Evolutionary conservation across 257 asterid genomes (phyloP), one percentile per base, ranked within the genome.

Genomic region (Solanum clarkiae): DNA sequence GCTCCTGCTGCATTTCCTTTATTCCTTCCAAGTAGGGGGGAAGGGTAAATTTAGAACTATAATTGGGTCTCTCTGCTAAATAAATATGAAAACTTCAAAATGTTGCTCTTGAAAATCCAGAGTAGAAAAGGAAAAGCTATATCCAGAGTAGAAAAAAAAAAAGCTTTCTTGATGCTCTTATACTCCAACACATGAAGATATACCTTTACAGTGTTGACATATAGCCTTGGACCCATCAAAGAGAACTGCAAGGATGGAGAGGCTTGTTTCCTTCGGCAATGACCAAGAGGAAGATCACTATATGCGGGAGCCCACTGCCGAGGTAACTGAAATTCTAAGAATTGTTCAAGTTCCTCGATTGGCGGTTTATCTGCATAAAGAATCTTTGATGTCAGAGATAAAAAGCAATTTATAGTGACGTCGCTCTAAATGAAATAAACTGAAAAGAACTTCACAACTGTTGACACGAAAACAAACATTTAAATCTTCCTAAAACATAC

Each of bases 251-350:
- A 97, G 11, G 98, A 85, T 3, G 99, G 99, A 80, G 97, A 94
- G 10, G 95, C 79, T 87, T 92, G 94, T 77, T 92, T 96, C 91
- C 86, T 94, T 81, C 89, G 90, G 51, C 92, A 86, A 84, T 91
- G 94, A 51, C 97, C 98, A 44, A 96, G 97, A 66, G 99, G 99
- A 84, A 94, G 98, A 87, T 96, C 98, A 65, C 88, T 87, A 85
- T 88, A 95, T 22, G 97, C 95, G 13, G 99, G 99, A 10, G 99
- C 98, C 98, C 99, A 96, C 84, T 94, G 98, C 66, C 98, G 94
- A 79, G 97, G 98, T 90, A 95, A 81, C 82, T 95, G 98, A 86
- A 95, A 94, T 86, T 95, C 99, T 44, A 96, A 89, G 87, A 96
- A 96, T 84, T 96, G 98, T 29, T 91, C 83, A 79, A 96, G 97